These are phyloP conservation scores for Monosporozyma yasuniensis DNA, from an alignment of 805 yeast species.

Conservation along the genomic window DNA sequence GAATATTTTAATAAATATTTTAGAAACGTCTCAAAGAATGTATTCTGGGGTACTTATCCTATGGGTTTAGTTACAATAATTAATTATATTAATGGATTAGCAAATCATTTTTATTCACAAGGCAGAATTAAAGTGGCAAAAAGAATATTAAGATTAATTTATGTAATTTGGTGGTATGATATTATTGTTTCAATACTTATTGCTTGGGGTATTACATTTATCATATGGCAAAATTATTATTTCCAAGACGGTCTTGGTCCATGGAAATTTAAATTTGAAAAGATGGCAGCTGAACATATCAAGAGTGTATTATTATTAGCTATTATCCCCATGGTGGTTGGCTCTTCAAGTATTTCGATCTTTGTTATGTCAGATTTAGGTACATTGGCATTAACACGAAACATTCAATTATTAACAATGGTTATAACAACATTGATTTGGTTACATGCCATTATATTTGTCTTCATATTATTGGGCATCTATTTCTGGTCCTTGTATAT, in stretches of 20 bases:
- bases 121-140: slow-evolving; percentile 7
- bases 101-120: slow-evolving; percentile 21
- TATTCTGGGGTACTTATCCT: slow-evolving; percentile 70
- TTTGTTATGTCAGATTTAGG: slow-evolving; percentile 33
- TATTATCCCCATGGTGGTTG: slow-evolving; percentile 72
- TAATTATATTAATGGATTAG: slow-evolving; percentile 43
- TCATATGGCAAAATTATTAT: slow-evolving; percentile 33
- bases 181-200: slow-evolving; percentile 44
- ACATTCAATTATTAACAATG: slow-evolving; percentile 40
- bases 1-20: slow-evolving; percentile 25
- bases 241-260: slow-evolving; percentile 19
- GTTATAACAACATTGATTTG: slow-evolving; percentile 51
- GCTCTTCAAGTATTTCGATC: slow-evolving; percentile 56
- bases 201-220: slow-evolving; percentile 53
- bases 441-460: slow-evolving; percentile 59
- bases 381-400: slow-evolving; percentile 36
- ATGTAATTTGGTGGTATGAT: slow-evolving; percentile 69
- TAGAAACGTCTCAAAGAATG: slow-evolving; percentile 39
- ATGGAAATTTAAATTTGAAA: slow-evolving; percentile 8
- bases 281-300: slow-evolving; percentile 33
- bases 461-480: slow-evolving; percentile 46
- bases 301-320: slow-evolving; percentile 60
- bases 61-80: slow-evolving; percentile 71
- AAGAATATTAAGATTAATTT: slow-evolving; percentile 43
- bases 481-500: slow-evolving; percentile 52